Conservation (phyloP, 805 yeast genomes). For the Yarrowia keelungensis region DNA sequence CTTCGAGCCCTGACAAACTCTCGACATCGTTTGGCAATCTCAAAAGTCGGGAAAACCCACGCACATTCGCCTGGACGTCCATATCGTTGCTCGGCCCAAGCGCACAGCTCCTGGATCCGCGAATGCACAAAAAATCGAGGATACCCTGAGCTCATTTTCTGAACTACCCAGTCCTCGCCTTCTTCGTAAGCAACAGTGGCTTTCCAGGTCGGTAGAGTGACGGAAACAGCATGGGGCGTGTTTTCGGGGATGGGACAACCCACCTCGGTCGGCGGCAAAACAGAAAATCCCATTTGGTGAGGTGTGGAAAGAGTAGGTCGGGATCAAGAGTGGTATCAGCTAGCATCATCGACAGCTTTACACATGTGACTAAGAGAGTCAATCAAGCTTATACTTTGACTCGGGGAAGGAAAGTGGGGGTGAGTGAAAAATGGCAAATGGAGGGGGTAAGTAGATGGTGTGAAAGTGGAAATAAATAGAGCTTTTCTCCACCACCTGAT, state of each 20-base stretch:
- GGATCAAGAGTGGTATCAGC: not conserved
- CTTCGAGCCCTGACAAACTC: slow-evolving; percentile 62
- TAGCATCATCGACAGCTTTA: not conserved
- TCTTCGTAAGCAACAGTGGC: slow-evolving; percentile 92
- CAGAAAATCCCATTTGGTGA: slow-evolving; percentile 13
- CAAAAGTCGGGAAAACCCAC: slow-evolving; percentile 78
- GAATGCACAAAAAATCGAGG: slow-evolving; percentile 60
- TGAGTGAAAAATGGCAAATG: no score
- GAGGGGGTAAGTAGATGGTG: no score
- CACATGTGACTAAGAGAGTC: slow-evolving; percentile 26
- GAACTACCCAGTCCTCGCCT: slow-evolving; percentile 81
- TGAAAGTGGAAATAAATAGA: not conserved
- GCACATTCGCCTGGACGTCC: slow-evolving; percentile 81
- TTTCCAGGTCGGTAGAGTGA: slow-evolving; percentile 93
- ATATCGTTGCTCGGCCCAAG: slow-evolving; percentile 61
- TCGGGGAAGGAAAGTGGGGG: not conserved
- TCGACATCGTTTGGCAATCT: slow-evolving; percentile 83
- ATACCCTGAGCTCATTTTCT: slow-evolving; percentile 83
- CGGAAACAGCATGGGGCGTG: slow-evolving; percentile 92
- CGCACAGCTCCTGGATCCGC: slow-evolving; percentile 49
- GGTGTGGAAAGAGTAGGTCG: not conserved
- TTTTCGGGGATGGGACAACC: slow-evolving; percentile 91
- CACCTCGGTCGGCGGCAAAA: slow-evolving; percentile 55
- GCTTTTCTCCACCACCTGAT: not conserved
- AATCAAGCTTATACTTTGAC: slow-evolving; percentile 21